A percentile compares a stretch with the other conserved stretches of the same genome.
Conservation (phyloP, 441 rosid species). For the Pelargonium citronellum region DNA sequence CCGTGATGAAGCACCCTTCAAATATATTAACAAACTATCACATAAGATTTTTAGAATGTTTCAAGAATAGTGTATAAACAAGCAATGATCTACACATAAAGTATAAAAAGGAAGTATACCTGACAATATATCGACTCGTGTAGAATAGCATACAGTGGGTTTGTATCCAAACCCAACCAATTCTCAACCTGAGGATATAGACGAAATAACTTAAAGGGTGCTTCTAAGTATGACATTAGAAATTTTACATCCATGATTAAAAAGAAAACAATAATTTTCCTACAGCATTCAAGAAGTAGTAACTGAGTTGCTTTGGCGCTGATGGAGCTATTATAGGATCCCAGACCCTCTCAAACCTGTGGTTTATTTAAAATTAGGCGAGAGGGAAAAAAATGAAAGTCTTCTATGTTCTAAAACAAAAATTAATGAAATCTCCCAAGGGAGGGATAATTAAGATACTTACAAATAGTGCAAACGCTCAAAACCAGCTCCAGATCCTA, state of each 20-base stretch:
- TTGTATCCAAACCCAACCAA: constrained; percentile 66
- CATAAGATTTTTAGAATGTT: neutral
- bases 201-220: constrained; percentile 18
- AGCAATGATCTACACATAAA: neutral
- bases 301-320: constrained; percentile 57
- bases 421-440: neutral
- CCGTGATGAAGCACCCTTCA: constrained; percentile 67
- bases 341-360: constrained; percentile 89
- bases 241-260: constrained; percentile 15
- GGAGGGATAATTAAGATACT: constrained; percentile 19
- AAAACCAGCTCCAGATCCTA: constrained; percentile 82
- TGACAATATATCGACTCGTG: constrained; percentile 86
- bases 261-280: constrained; percentile 21
- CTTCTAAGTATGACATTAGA: constrained; percentile 7
- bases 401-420: neutral
- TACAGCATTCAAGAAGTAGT: constrained; percentile 71
- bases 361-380: neutral
- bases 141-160: constrained; percentile 78
- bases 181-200: constrained; percentile 53
- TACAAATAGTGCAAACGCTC: constrained; percentile 90
- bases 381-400: neutral
- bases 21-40: constrained; percentile 5
- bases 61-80: neutral
- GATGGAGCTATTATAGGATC: constrained; percentile 79
- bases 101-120: constrained; percentile 38